Base-by-base conservation (phyloP, 768 basidiomycete species). In the Guyanaporus albipodus region DNA sequence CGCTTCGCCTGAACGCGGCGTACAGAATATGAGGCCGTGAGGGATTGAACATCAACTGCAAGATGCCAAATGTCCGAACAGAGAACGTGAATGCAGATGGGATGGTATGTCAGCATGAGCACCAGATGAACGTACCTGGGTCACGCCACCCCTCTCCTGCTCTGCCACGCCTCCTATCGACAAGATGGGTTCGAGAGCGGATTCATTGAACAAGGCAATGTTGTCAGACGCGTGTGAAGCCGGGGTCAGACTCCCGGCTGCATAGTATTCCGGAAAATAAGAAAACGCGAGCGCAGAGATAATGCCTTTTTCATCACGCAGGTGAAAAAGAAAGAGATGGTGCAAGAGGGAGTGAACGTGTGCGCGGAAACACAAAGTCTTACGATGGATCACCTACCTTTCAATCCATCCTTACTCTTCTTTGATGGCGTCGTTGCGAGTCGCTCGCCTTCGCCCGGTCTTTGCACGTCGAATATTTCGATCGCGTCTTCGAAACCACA, bases 401-500 rank as follows among this genome's bases (percentile, higher is more conserved):
- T 95, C 36, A 96, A 73, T 0, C 93, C 94, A 42, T 88, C 83
- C 55, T 82, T 84, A 49, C 82, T 87, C 61, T 86, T 89, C 62
- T 83, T 83, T 0, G 81, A 82, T 1, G 83, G 80, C 0, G 81
- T 82, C 1, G 87, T 91, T 14, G 69, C 74, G 4, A 92, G 54
- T 2, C 93, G 77, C 0, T 73, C 76, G 2, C 89, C 88, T 54
- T 80, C 77, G 1, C 92, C 90, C 0, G 92, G 92, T 21, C 67
- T 65, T 9, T 75, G 68, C 6, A 94, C 63, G 56, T 93, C 88
- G 59, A 94, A 89, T 14, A 91, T 74, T 63, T 93, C 91, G 40
- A 95, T 86, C 6, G 89, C 85, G 53, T 84, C 78, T 63, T 91
- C 85, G 49, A 85, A 87, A 0, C 91, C 91, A 59, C 92, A 92